Base-by-base conservation (phyloP, 345 rosid genomes). In the Hibiscus mutabilis region DNA sequence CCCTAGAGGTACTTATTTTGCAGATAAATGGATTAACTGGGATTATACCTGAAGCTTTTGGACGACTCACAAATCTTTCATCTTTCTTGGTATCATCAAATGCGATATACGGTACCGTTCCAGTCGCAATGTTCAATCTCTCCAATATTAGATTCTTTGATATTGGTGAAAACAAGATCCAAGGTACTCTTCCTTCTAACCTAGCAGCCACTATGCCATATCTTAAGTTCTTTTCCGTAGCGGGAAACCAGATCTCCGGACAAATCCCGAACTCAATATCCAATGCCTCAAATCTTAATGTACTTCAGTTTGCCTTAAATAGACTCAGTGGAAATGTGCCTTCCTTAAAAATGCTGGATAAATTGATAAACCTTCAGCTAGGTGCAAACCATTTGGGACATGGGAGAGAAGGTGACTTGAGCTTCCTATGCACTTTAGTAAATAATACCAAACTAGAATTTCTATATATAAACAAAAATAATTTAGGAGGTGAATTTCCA, bases 401-500 rank as follows among this genome's bases (percentile, higher is more conserved):
- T 37, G 46, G 16, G 4, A 40, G n/a, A 56, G 49, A 22, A 4
- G 42, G 14, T 44, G 73, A 75, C 62, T 3, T 75, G 11, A 35
- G 6, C 2, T 75, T 75, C 6, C 7, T 75, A 0, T 35, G 31
- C 21, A 8, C 80, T 21, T 47, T 80, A 31, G 19, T 60, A 2
- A 80, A 80, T 1, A 27, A 31, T 46, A 77, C 73, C 3, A 68
- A 7, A 8, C 42, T 37, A 37, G 42, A 37, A 37, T 37, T 37
- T n/a, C n/a, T n/a, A n/a, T n/a, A n/a, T n/a, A n/a, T n/a, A n/a
- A n/a, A n/a, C n/a, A n/a, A n/a, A n/a, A 80, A 74, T 40, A 27
- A 33, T 9, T 74, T 80, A 10, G 57, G 52, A 60, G 80, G 80
- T 5, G 5, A 1, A 8, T n/a, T 80, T 37, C 80, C 80, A 0